Evolutionary conservation across 2,329 filamentous ascomycete genomes (phyloP).

Genomic region (Dactylellina parvicollis): DNA sequence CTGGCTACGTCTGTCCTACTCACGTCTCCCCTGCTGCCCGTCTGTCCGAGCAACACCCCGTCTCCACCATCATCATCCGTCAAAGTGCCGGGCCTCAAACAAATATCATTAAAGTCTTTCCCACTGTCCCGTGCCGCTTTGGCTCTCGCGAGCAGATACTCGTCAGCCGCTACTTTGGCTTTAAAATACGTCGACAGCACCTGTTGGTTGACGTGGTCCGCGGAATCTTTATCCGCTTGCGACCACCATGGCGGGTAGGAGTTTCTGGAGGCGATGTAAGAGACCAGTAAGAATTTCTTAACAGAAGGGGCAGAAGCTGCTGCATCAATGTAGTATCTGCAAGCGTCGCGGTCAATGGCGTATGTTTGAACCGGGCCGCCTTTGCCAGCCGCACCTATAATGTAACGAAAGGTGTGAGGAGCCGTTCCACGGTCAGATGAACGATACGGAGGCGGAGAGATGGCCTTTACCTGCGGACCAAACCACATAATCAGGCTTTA

Average conservation of each 20-base stretch:
- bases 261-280: slow-evolving; percentile 69
- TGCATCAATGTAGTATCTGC: slow-evolving; percentile 71
- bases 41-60: slow-evolving; percentile 63
- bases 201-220: slow-evolving; percentile 57
- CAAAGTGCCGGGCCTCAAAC: slow-evolving; percentile 59
- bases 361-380: slow-evolving; percentile 69
- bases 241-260: slow-evolving; percentile 68
- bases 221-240: slow-evolving; percentile 59
- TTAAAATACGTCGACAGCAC: slow-evolving; percentile 68
- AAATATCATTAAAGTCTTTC: slow-evolving; percentile 38
- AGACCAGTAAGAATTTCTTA: slow-evolving; percentile 73
- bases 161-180: slow-evolving; percentile 71
- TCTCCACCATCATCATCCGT: slow-evolving; percentile 63
- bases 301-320: slow-evolving; percentile 67
- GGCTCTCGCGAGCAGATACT: slow-evolving; percentile 49
- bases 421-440: not conserved
- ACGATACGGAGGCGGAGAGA: not conserved
- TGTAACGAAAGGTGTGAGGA: not conserved
- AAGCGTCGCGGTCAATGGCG: slow-evolving; percentile 72
- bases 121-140: slow-evolving; percentile 32
- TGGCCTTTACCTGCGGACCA: slow-evolving; percentile 71
- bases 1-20: slow-evolving; percentile 71
- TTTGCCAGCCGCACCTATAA: slow-evolving; percentile 69
- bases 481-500: slow-evolving; percentile 69
- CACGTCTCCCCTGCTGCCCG: slow-evolving; percentile 61